Evolutionary conservation across 345 rosid genomes (phyloP), one percentile per base, ranked within the genome.

Genomic region (Trapa incisa): DNA sequence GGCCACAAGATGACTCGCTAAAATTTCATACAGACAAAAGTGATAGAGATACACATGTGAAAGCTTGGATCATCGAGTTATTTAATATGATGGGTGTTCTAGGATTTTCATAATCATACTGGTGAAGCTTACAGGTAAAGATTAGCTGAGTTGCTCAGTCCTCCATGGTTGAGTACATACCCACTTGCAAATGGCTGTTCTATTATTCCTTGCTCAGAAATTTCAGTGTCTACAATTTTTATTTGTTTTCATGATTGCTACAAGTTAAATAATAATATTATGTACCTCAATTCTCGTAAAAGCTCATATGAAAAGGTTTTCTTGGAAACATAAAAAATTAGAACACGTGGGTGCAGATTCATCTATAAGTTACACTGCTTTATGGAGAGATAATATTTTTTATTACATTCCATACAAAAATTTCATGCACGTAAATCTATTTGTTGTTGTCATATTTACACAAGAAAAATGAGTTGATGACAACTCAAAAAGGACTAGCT

Each of bases 101-200:
- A 22, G 29, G 29, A 22, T 22, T 22, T 22, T 22, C 29, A 22
- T 22, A 22, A 22, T 22, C 29, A 22, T 22, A 22, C 29, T 22
- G 29, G 48, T 36, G 60, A 15, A 6, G 47, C 39, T 68, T 7
- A 47, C 33, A 16, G 47, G 35, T 36, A 47, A 35, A 6, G 35
- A 32, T 36, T 37, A 65, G 41, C 61, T 29, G 47, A 7, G 70
- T 22, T 42, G 61, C 69, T 68, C 61, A 63, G 56, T 71, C 3
- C 65, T 53, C 68, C 68, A 54, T 60, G 73, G 63, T 37, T 38
- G 60, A 71, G 68, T 75, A 67, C 38, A 4, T 8, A 4, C 4
- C 45, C 4, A 74, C 64, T 37, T 39, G 52, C 12, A 12, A 58
- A 52, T 53, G 48, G 41, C 8, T 14, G 15, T 67, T 39, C 62